Conservation (phyloP, 169 alveolate genomes). For the Pseudocohnilembus persalinus region DNA sequence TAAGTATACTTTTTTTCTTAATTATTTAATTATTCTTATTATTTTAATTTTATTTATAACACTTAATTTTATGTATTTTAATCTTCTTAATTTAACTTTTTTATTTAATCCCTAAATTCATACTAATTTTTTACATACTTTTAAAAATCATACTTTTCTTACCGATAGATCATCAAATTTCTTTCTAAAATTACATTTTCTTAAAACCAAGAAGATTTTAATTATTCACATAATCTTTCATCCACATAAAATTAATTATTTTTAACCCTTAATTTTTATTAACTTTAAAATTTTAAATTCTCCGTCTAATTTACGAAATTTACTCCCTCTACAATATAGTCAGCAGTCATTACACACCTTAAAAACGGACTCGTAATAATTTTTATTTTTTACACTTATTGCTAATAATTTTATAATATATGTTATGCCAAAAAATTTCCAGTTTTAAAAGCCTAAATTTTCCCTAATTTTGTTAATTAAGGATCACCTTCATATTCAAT, state of each 20-base stretch:
- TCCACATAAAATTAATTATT: too few species aligned
- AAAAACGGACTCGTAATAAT: not conserved
- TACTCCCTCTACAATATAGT: not conserved
- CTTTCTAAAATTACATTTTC: not conserved
- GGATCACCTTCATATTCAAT: not conserved
- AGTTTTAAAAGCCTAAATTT: not conserved
- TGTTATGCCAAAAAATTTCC: not conserved
- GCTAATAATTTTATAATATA: not conserved
- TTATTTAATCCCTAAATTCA: too few species aligned
- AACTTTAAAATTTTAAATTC: too few species aligned
- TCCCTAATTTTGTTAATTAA: not conserved
- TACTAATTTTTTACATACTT: too few species aligned
- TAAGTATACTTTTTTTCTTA: not conserved
- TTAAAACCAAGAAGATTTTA: not conserved
- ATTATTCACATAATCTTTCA: not conserved
- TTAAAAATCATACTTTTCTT: too few species aligned
- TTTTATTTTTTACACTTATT: too few species aligned
- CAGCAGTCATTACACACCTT: not conserved
- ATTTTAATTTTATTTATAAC: too few species aligned
- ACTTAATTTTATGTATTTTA: too few species aligned
- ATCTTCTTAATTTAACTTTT: too few species aligned
- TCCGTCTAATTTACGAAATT: too few species aligned
- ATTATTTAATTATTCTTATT: not conserved
- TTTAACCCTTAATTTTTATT: too few species aligned
- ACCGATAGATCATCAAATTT: too few species aligned